Evolutionary conservation across 2,329 filamentous ascomycete species (phyloP), one percentile per base, ranked within the genome.

Genomic region (Botrytis deweyae): DNA sequence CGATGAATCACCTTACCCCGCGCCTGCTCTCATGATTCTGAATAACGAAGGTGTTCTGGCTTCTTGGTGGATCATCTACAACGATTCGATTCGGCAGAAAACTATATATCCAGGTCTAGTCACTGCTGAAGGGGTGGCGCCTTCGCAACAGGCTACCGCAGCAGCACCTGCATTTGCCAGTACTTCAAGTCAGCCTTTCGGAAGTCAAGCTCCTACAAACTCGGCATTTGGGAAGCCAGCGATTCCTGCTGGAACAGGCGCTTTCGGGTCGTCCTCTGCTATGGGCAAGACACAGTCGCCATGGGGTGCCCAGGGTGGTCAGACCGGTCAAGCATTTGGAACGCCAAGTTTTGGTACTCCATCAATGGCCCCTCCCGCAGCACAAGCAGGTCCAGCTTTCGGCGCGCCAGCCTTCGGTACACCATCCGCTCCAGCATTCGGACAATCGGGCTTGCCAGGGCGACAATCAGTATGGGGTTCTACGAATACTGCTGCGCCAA

Each of bases 61-160:
- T 64, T 88, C 90, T 20, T 99, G 95, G 94, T 98, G 95, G 93
- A 84, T 98, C 62, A 88, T 98, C 33, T 98, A 98, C 83, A 89
- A 92, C 52, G 94, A 97, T 61, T 94, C 95, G 2, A 90, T 99
- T 75, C 89, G 91, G 74, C 86, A 91, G 78, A 91, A 91, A 5
- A 89, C 89, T 10, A 88, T 89, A 0, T 98, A 94, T 81, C 88
- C 91, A 59, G 93, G 92, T 7, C 85, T 98, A 76, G 84, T 87
- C 59, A 84, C 83, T 63, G 84, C 84, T 46, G 78, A 75, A 55
- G 77, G 70, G 46, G 72, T 75, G 33, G 64, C 76, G 29, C 74
- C 77, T 63, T 79, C 73, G 77, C 76, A 78, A 40, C 79, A 79
- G 55, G 52, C 76, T 62, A 52, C 77, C 74, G 70, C 78, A 69